Evolutionary conservation across 495 filamentous ascomycete species (phyloP).

Genomic region (Evansstolkia leycettana): DNA sequence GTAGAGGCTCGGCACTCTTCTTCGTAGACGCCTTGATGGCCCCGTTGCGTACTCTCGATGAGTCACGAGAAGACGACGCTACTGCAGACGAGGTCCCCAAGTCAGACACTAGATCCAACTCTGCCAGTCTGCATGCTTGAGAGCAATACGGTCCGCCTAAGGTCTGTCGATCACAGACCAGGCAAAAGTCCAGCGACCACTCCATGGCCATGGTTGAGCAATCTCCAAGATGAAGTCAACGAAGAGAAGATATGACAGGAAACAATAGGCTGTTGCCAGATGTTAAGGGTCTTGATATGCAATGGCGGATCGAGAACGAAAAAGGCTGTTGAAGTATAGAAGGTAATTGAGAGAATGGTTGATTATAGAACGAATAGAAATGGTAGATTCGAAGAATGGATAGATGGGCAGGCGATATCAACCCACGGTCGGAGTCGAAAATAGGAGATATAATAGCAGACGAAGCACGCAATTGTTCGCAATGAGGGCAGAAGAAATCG

Average conservation of each 20-base stretch:
- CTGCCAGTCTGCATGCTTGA: slow-evolving; percentile 79
- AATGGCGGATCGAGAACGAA: no score
- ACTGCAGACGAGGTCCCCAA: slow-evolving; percentile 30
- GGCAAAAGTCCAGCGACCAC: slow-evolving; percentile 90
- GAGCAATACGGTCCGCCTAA: slow-evolving; percentile 75
- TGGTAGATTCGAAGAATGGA: no score
- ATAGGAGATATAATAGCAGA: slow-evolving; percentile 1
- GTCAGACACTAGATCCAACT: slow-evolving; percentile 57
- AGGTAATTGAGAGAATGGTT: no score
- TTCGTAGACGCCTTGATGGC: not conserved
- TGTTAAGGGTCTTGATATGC: no score
- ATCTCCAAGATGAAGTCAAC: no score
- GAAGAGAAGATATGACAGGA: no score
- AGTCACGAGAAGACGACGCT: slow-evolving; percentile 17
- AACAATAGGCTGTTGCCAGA: no score
- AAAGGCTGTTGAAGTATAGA: no score
- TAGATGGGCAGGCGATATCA: no score
- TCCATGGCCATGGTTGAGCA: slow-evolving; percentile 49
- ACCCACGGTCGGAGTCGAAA: no score
- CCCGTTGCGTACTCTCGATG: slow-evolving; percentile 19
- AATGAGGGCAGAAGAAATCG: not conserved
- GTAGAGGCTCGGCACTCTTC: no score
- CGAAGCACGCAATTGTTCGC: not conserved
- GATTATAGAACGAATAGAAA: no score
- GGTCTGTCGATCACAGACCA: slow-evolving; percentile 86